Evolutionary conservation across 2,329 filamentous ascomycete genomes (phyloP).

Genomic region (Colletotrichum melonis): DNA sequence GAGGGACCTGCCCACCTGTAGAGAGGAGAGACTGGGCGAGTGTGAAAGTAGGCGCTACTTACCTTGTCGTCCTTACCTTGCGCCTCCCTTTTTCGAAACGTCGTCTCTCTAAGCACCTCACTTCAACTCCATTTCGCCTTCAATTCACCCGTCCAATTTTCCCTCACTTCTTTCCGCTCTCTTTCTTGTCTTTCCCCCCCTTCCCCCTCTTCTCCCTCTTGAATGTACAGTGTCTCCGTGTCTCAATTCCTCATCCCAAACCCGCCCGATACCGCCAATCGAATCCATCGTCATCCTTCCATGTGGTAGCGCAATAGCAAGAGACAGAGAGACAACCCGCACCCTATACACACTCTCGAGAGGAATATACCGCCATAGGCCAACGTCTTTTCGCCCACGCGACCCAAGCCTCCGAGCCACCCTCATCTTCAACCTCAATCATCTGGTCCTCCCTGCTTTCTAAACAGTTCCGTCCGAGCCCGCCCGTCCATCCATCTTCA

Average conservation of each 20-base stretch:
- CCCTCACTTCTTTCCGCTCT: not conserved
- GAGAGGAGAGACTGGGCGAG: not conserved
- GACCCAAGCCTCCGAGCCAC: conserved; percentile 24
- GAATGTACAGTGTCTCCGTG: not conserved
- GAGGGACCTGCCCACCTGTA: no score
- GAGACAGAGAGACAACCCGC: not conserved
- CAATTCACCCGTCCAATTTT: conserved; percentile 10
- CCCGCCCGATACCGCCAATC: conserved; percentile 4
- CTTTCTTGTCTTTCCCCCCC: not conserved
- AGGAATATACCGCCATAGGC: not conserved
- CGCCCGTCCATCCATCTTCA: conserved; percentile 16
- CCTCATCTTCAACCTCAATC: conserved; percentile 15
- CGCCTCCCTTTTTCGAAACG: conserved; percentile 30
- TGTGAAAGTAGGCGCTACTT: not conserved
- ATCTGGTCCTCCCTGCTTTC: conserved; percentile 18
- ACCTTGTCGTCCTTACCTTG: conserved; percentile 5
- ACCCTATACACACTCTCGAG: no score
- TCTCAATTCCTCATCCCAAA: not conserved
- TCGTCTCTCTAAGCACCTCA: conserved; percentile 4
- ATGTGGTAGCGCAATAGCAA: conserved; percentile 7
- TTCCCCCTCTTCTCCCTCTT: not conserved
- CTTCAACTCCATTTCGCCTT: conserved; percentile 10
- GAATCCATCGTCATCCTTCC: conserved; percentile 13
- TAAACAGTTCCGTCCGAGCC: conserved; percentile 18
- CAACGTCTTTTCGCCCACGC: conserved; percentile 10